Conservation (phyloP, 2,329 filamentous ascomycete species). For the Stemphylium vesicarium region DNA sequence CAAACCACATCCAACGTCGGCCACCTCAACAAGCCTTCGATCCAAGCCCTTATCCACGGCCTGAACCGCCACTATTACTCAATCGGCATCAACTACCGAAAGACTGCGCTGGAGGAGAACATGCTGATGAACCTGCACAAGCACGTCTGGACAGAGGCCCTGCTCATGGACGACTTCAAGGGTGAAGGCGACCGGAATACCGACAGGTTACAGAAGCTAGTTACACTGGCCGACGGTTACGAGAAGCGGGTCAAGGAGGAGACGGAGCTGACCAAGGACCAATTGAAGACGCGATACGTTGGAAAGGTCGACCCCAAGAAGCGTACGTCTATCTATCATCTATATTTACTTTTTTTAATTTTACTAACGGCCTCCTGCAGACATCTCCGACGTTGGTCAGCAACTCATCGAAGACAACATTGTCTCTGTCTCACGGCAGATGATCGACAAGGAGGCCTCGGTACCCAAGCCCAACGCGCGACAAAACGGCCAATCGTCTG, state of each 20-base stretch:
- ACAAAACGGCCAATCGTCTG: constrained; percentile 35
- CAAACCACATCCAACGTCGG: constrained; percentile 98
- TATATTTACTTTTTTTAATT: not conserved
- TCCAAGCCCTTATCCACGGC: constrained; percentile 97
- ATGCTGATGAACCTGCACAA: constrained; percentile 99
- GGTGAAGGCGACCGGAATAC: constrained; percentile 84
- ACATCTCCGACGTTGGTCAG: constrained; percentile 94
- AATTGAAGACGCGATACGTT: constrained; percentile 97
- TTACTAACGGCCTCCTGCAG: constrained; percentile 45
- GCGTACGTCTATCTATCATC: constrained; percentile 57
- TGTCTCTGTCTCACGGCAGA: constrained; percentile 94
- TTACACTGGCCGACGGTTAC: constrained; percentile 90
- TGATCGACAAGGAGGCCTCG: constrained; percentile 99
- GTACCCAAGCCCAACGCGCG: constrained; percentile 65
- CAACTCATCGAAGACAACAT: constrained; percentile 99
- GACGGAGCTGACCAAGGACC: constrained; percentile 94
- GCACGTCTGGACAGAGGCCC: constrained; percentile 97
- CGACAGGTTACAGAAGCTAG: constrained; percentile 83
- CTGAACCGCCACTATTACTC: constrained; percentile 99
- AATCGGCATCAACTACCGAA: constrained; percentile 97
- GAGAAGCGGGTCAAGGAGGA: constrained; percentile 99
- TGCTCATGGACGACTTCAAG: constrained; percentile 96
- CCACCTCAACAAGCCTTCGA: constrained; percentile 99
- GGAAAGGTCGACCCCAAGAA: constrained; percentile 99
- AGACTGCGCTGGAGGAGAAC: constrained; percentile 96